Evolutionary conservation across 225 moss, liverwort and hornwort genomes (phyloP).

Genomic region (Pseudoscleropodium purum): DNA sequence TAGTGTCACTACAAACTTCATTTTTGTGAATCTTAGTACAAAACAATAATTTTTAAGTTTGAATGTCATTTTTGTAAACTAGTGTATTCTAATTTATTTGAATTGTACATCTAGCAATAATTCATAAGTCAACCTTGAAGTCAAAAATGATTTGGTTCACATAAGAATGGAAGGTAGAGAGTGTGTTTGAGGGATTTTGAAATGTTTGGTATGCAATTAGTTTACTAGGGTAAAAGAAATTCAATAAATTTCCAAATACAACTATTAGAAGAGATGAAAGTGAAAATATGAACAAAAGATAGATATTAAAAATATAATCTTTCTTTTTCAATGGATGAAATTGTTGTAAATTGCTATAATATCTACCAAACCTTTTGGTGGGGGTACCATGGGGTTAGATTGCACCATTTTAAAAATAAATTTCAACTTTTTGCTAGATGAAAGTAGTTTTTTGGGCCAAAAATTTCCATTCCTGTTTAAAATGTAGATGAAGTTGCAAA

Average conservation of each 20-base stretch:
- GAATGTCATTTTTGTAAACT: not conserved
- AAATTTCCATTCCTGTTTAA: too few species aligned
- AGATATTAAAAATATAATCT: not conserved
- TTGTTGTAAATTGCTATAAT: not conserved
- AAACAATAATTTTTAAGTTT: not conserved
- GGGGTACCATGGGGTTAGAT: too few species aligned
- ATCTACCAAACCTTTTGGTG: not conserved
- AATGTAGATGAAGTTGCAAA: too few species aligned
- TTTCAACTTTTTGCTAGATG: too few species aligned
- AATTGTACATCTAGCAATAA: fast-evolving
- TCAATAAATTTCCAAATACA: not conserved
- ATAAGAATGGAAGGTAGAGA: not conserved
- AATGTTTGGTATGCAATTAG: not conserved
- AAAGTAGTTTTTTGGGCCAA: too few species aligned
- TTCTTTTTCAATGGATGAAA: not conserved
- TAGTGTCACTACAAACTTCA: not conserved
- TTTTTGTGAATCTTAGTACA: too few species aligned
- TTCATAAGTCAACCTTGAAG: not conserved
- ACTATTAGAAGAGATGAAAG: not conserved
- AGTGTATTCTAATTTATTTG: not conserved
- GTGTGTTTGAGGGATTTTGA: fast-evolving
- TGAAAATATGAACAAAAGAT: not conserved
- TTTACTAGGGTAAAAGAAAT: not conserved
- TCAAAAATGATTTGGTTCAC: not conserved
- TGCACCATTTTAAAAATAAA: too few species aligned